Evolutionary conservation across 495 filamentous ascomycete species (phyloP), one percentile per base, ranked within the genome.

Genomic region (Clavariopsis aquatica): DNA sequence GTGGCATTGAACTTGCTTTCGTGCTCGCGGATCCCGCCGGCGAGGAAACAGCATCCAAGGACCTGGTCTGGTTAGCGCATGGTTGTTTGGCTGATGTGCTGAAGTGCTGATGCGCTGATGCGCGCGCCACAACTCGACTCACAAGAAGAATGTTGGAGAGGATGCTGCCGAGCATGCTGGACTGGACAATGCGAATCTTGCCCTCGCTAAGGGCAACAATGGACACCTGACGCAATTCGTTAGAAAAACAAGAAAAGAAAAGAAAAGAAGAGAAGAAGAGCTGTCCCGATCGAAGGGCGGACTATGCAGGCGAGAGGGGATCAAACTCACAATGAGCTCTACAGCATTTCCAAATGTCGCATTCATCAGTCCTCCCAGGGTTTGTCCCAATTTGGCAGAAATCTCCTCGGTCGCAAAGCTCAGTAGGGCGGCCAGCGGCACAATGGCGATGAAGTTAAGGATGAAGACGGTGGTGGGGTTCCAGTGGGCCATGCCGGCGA

Each of bases 321-420:
- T 26, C 15, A 24, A 7, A 73, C 89, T 71, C 80, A 96, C 94
- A 79, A 98, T 98, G 70, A 98, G 77, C 71, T 98, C 94, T n/a
- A 97, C 93, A 0, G 94, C 94, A 81, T 98, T 98, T 43, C 94
- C 94, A 78, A 96, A 96, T 7, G 91, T 95, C 26, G 94, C 94
- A 80, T 98, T 98, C 73, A 97, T 83, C 68, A 98, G 77, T 0
- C 94, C 94, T 43, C 94, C 94, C 34, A 98, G 73, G 0, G 94
- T 93, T 75, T 97, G 88, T 19, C 94, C 94, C 61, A 97, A 81
- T 52, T 88, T 87, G 12, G 83, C 81, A 6, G 91, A 86, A 62
- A 98, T 81, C 75, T 98, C 91, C 78, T 97, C 94, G 0, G 94
- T 98, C 46, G 94, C 94, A 76, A 96, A 96, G 63, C 92, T 96